Evolutionary conservation across 345 rosid genomes (phyloP), one percentile per base, ranked within the genome.

Genomic region (Acer yangbiense): DNA sequence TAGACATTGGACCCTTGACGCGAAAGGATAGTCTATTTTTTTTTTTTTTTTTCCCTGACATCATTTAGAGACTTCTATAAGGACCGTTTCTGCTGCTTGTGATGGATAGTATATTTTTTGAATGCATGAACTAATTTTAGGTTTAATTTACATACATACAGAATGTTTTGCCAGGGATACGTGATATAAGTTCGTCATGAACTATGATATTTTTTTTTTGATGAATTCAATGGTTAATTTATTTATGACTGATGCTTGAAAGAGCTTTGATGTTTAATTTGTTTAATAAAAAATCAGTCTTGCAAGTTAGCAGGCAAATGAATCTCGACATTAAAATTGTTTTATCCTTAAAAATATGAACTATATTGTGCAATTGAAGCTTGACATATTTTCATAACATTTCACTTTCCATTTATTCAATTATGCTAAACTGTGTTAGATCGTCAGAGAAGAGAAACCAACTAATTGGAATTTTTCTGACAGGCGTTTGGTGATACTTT

Each of bases 401-500:
- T 71, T 52, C 20, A 29, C 11, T n/a, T 57, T 57, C 65, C 48
- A 32, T 39, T 32, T 54, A 32, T 57, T 32, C 46, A 73, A 35
- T 9, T 29, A n/a, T 72, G 57, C 13, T 61, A 16, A 68, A 1
- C 29, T 65, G 52, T 25, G 3, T 77, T 58, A 1, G 41, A 9
- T 70, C 13, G 1, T 67, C 46, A 12, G 27, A 60, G 41, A 65
- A 12, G 58, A 60, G 65, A 66, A 58, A 23, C 58, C 46, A 21
- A 67, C 50, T 68, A 62, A 21, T 68, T 39, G n/a, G 6, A 72
- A 64, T 27, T 76, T 69, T 83, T 78, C 23, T 81, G 74, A 55
- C 86, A 95, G 99, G 97, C 94, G 61, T 84, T 92, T 87, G 85
- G 88, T 86, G 88, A 90, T 68, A 92, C 89, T 80, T 76, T 94